Evolutionary conservation across 768 basidiomycete genomes (phyloP).

Genomic region (Daedaleopsis sinensis): DNA sequence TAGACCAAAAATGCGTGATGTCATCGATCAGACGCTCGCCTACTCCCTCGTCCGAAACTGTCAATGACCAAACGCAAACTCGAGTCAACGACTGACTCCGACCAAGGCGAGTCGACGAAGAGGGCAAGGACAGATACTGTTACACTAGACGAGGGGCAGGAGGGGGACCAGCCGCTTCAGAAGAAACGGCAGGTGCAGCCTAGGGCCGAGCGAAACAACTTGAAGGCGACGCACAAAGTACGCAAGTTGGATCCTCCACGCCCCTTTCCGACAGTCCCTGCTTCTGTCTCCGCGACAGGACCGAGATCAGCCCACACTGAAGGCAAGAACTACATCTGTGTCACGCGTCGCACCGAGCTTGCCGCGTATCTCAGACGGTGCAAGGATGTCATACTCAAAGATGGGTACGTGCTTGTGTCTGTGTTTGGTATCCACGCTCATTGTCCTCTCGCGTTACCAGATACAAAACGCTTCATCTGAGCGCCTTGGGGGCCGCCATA

Average conservation of each 20-base stretch:
- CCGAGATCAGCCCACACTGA: conserved; percentile 78
- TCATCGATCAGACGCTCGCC: too few species aligned
- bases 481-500: conserved; percentile 90
- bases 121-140: neutral
- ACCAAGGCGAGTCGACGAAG: neutral
- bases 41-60: too few species aligned
- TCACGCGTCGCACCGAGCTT: conserved; percentile 76
- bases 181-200: neutral
- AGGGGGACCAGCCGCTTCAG: neutral
- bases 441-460: conserved; percentile 37
- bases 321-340: conserved; percentile 79
- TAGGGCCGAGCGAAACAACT: neutral
- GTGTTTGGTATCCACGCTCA: neutral
- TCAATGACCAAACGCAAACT: conserved; percentile 19
- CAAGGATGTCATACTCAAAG: conserved; percentile 68
- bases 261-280: conserved; percentile 76
- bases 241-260: conserved; percentile 73
- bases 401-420: conserved; percentile 54
- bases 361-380: conserved; percentile 78
- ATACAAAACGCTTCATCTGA: conserved; percentile 72
- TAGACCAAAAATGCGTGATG: too few species aligned
- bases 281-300: conserved; percentile 77
- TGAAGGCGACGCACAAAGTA: conserved; percentile 39
- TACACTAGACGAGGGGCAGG: neutral
- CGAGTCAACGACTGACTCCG: conserved; percentile 2